Conservation (phyloP, 805 yeast species). For the Saccharomycopsis lassenensis region DNA sequence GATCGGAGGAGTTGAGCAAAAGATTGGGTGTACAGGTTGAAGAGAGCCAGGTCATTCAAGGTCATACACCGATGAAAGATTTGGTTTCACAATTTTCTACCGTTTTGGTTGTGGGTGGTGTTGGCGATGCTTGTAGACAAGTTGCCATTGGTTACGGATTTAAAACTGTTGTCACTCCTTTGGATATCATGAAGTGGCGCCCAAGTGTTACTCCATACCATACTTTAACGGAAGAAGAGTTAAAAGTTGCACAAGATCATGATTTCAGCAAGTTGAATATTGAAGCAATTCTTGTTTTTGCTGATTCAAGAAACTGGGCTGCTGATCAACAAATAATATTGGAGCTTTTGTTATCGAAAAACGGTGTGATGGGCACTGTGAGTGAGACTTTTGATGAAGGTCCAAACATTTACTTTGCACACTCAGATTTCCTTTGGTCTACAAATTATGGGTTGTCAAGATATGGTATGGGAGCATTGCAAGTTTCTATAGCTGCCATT, state of each 20-base stretch:
- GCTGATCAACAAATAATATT: conserved; percentile 84
- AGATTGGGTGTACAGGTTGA: conserved; percentile 51
- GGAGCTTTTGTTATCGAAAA: conserved; percentile 64
- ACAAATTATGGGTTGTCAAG: conserved; percentile 73
- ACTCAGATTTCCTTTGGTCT: conserved; percentile 90
- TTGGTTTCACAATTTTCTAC: conserved; percentile 56
- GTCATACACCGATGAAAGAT: conserved; percentile 90
- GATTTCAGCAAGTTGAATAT: conserved; percentile 61
- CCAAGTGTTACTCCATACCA: conserved; percentile 84
- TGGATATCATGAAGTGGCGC: conserved; percentile 76
- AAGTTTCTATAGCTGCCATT: conserved; percentile 76
- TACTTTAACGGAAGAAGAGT: conserved; percentile 63
- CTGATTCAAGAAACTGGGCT: conserved; percentile 89
- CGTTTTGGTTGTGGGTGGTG: conserved; percentile 83
- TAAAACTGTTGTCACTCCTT: conserved; percentile 68
- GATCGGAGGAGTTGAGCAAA: conserved; percentile 61
- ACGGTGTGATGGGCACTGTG: conserved; percentile 79
- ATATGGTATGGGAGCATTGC: conserved; percentile 93
- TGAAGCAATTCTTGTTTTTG: conserved; percentile 81
- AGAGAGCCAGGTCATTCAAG: conserved; percentile 78
- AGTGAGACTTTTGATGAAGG: conserved; percentile 64
- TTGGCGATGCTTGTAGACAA: conserved; percentile 71
- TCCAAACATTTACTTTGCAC: conserved; percentile 79
- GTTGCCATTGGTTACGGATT: conserved; percentile 82
- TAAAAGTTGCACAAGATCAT: conserved; percentile 36